Evolutionary conservation across 148 eudicot genomes (phyloP).

Genomic region (Cornus controversa): DNA sequence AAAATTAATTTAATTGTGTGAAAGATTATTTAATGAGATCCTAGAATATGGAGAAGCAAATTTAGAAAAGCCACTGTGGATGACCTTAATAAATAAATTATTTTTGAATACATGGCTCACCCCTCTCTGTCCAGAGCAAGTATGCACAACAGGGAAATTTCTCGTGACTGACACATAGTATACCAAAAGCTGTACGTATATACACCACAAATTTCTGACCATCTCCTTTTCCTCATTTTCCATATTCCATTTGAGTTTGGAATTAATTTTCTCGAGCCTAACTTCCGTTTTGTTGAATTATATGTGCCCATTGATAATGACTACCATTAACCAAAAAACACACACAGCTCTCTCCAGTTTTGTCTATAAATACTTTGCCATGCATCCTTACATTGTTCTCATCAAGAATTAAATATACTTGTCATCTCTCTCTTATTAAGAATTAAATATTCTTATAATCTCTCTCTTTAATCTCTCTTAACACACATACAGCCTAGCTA

Average conservation of each 20-base stretch:
- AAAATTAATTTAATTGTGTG: too few species aligned
- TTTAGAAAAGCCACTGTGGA: too few species aligned
- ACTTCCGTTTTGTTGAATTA: neutral
- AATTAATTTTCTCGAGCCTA: neutral
- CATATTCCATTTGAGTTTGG: neutral
- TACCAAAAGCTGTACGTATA: neutral
- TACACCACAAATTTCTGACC: neutral
- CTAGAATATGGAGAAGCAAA: too few species aligned
- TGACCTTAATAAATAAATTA: too few species aligned
- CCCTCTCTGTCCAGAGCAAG: too few species aligned
- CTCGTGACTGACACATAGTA: neutral
- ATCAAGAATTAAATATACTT: neutral
- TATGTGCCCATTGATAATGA: constrained; percentile 5
- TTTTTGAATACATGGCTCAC: too few species aligned
- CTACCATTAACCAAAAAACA: constrained; percentile 3
- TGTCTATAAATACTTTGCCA: constrained; percentile 12
- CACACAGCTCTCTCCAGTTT: neutral
- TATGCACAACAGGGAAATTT: neutral
- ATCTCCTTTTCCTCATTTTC: neutral
- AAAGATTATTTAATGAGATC: too few species aligned
- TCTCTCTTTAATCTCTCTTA: neutral
- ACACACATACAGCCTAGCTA: neutral
- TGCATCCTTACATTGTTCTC: neutral
- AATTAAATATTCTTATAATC: neutral
- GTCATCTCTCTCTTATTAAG: neutral